These are phyloP conservation scores for Golubevia pallescens DNA, from an alignment of 1,284 basidiomycete species.

Conservation along the genomic window DNA sequence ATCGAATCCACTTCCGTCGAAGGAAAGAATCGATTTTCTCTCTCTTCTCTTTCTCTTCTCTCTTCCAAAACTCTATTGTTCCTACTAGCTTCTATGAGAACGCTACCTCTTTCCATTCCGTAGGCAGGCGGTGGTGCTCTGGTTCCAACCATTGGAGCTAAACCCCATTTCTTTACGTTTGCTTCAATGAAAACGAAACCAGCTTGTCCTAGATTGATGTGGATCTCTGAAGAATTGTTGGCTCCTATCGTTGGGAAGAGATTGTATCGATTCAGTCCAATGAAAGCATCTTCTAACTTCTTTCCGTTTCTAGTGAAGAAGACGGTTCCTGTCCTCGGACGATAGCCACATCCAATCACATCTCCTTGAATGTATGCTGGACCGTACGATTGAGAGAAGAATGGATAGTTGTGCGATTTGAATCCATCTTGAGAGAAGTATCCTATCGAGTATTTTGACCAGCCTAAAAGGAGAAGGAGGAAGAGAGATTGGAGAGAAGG, in stretches of 20 bases:
- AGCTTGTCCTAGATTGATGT: conserved; percentile 62
- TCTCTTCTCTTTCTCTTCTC: conserved; percentile 10
- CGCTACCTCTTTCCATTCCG: conserved; percentile 59
- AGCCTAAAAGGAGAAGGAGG: conserved; percentile 22
- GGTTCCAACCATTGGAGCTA: conserved; percentile 62
- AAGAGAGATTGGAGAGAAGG: not conserved
- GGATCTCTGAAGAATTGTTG: conserved; percentile 55
- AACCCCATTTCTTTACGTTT: conserved; percentile 63
- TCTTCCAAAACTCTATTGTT: not conserved
- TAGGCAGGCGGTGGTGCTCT: conserved; percentile 61
- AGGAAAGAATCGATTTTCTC: conserved; percentile 5
- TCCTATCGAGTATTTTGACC: conserved; percentile 57
- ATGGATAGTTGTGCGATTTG: conserved; percentile 63
- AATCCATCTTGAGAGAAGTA: conserved; percentile 56
- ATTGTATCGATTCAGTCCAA: conserved; percentile 56
- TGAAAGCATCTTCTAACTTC: conserved; percentile 57
- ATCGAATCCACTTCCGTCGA: conserved; percentile 1
- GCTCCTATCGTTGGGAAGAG: conserved; percentile 61
- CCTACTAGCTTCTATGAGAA: conserved; percentile 50
- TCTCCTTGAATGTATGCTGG: conserved; percentile 59
- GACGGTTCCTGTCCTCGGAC: conserved; percentile 57
- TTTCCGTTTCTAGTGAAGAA: conserved; percentile 63
- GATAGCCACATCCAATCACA: conserved; percentile 60
- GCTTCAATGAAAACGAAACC: conserved; percentile 64
- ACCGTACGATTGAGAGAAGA: conserved; percentile 60